Evolutionary conservation across 108 stramenopile species (phyloP), one percentile per base, ranked within the genome.

Genomic region (Schizochytrium sp.): DNA sequence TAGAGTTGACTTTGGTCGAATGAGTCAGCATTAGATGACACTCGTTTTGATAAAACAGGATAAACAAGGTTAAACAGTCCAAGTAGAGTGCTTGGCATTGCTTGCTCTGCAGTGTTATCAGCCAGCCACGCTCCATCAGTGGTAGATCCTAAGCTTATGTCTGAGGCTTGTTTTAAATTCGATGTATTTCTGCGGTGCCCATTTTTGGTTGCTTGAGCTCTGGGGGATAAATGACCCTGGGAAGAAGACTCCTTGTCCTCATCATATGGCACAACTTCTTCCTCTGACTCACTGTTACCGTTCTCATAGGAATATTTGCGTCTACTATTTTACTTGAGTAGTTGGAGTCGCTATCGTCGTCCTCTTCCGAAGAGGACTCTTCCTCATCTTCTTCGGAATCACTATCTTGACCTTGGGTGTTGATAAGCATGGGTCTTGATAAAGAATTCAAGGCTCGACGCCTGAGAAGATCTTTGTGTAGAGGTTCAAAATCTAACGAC

Each of bases 301-400:
- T 28, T 28, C 28, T 28, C 28, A 28, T 28, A 28, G 28, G 28
- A 28, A 28, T 28, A 28, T 28, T 28, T 28, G 28, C 28, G 28
- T 28, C 28, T 28, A 28, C 28, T 28, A 28, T 28, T 28, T 28
- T 28, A 28, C 28, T 28, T 28, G 28, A 28, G 28, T 28, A 58
- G 13, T 58, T 17, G 13, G 10, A 10, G 57, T 72, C 72, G 8
- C 8, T 5, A n/a, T 83, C 76, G n/a, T 17, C 7, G 50, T 38
- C 45, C 7, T 83, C 76, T 2, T 83, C 53, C 55, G 49, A 47
- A 13, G 50, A 55, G 28, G 49, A 47, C n/a, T 83, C 76, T 28
- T 83, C 76, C 5, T 12, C 76, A 83, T 83, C 76, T 53, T 83
- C 76, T 83, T 83, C 76, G 15, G 76, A 83, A 53, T 83, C 76